Base-by-base conservation (phyloP, 2,329 filamentous ascomycete genomes). In the Aphanocladium album region DNA sequence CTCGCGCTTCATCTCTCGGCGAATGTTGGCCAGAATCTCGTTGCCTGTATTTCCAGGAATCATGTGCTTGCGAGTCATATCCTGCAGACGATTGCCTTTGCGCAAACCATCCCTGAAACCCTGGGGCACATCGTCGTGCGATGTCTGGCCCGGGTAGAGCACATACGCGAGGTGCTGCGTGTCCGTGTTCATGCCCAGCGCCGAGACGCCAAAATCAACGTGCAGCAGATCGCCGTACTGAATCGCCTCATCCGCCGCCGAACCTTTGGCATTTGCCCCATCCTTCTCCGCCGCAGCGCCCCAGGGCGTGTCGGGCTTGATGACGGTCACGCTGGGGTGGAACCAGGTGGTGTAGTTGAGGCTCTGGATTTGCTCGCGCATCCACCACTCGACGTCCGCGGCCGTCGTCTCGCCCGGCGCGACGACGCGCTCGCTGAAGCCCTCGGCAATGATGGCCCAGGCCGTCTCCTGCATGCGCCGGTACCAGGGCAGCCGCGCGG, bases 331-430 rank as follows among this genome's bases (percentile, higher is more conserved):
- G 58, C 71, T 70, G 2, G 79, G 79, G 19, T 80, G 77, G 64
- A 82, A 82, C 80, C 80, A 82, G 5, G 79, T 81, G 6, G 77
- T 79, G 69, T 80, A 80, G 66, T 82, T 81, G 58, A 79, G 70
- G 33, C 73, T 71, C 67, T 79, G 76, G 23, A 81, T 74, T 64
- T 74, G 75, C 43, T 80, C 77, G n/a, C 79, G 72, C 69, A 81
- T 72, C 78, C 78, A 81, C 79, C 79, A 82, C 64, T 79, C 78
- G 2, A 82, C 71, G 60, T 81, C 79, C 69, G 70, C 57, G 8
- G 77, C 76, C 2, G 75, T 80, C 21, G 78, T 79, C 51, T 64
- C 62, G 0, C 76, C 78, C 0, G 80, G 78, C 19, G 64, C 65
- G 54, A 82, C 75, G 5, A 77, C 72, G 55, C 64, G 66, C 65